Evolutionary conservation across 352 stramenopile species (phyloP).

Genomic region (Phytophthora meadii): DNA sequence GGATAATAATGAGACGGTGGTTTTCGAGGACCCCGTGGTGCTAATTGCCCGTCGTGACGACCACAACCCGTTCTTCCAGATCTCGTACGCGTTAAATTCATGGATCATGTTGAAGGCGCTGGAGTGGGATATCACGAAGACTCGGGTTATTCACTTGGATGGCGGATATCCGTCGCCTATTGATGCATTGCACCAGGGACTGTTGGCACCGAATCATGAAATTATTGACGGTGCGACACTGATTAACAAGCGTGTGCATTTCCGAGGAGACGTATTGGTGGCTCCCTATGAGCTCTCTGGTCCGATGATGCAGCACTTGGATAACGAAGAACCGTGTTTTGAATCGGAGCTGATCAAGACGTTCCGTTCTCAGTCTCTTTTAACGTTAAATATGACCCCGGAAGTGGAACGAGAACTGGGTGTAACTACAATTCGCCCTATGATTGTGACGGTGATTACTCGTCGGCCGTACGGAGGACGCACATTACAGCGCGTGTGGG

Average conservation of each 20-base stretch:
- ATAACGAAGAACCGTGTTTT: conserved; percentile 68
- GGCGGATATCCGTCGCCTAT: conserved; percentile 46
- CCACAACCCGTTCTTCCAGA: conserved; percentile 68
- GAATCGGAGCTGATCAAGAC: conserved; percentile 56
- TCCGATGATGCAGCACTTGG: conserved; percentile 76
- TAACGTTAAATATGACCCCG: conserved; percentile 41
- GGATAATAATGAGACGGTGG: conserved; percentile 35
- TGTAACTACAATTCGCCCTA: conserved; percentile 21
- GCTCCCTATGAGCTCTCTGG: conserved; percentile 61
- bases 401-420: conserved; percentile 32
- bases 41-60: conserved; percentile 53
- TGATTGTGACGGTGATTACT: conserved; percentile 68
- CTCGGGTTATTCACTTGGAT: conserved; percentile 56
- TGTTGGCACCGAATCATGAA: conserved; percentile 39
- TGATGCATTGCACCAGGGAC: conserved; percentile 47
- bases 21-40: conserved; percentile 46
- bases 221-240: conserved; percentile 43
- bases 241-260: conserved; percentile 42
- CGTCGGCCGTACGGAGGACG: conserved; percentile 59
- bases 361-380: conserved; percentile 53
- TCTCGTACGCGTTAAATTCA: conserved; percentile 48
- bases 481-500: conserved; percentile 63
- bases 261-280: conserved; percentile 57
- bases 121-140: conserved; percentile 39
- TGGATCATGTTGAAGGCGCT: conserved; percentile 48